Base-by-base conservation (phyloP, 2,329 filamentous ascomycete species). In the Xylaria digitata region DNA sequence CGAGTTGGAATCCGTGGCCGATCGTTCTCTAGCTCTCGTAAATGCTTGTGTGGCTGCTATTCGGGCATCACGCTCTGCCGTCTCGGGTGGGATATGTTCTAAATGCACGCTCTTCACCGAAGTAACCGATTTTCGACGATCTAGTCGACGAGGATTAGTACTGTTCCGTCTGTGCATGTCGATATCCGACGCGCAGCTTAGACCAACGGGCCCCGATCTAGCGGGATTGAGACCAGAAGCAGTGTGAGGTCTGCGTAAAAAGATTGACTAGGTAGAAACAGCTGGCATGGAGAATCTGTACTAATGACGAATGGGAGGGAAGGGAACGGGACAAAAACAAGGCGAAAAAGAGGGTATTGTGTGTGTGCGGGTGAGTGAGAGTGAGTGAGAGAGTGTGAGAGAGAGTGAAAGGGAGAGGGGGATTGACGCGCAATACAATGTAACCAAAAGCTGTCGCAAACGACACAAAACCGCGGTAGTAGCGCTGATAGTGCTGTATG, bases 31-130 rank as follows among this genome's bases (percentile, higher is more conserved):
- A n/a, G 85, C 85, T 66, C 85, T 82, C 6, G 80, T 76, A 74
- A 87, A 92, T 1, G 90, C 90, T 72, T 89, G 80, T 40, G 82
- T 80, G 7, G 90, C 90, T 23, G 90, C 89, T 45, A 85, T 83
- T 45, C 87, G 84, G 7, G 90, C 90, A 76, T 91, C 87, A 61
- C 86, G 81, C 55, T 86, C 83, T 1, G 86, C 85, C 3, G 79
- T 76, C 11, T 76, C 78, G 1, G 84, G 83, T 70, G 83, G 79
- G 50, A 88, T 85, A 57, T 83, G 80, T 56, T 85, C 81, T 21
- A 86, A 77, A 65, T 80, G 78, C 21, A 83, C 79, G 34, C 82
- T 81, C 56, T 81, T 81, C 34, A 82, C 78, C 40, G 85, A 85
- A 65, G 79, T 82, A n/a, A 81, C 81, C 6, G 86, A 88, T 73